phyloP scores from a whole-genome alignment of 768 basidiomycete genomes.

The Lactarius pseudohatsudake region DNA sequence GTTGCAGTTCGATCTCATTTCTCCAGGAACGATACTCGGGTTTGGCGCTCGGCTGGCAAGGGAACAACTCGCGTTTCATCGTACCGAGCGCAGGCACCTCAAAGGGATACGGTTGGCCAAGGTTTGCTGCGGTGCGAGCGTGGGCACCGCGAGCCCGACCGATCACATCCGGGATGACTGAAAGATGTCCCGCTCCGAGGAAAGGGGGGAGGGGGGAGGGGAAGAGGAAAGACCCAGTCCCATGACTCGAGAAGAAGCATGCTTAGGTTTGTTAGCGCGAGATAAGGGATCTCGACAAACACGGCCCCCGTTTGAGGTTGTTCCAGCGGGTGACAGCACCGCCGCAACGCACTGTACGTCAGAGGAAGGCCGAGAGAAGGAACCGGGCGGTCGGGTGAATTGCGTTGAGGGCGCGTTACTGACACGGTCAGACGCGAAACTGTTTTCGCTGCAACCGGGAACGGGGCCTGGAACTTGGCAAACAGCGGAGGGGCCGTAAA shows the following conservation, averaged over 20 bases:
- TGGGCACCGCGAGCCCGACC: conserved; percentile 13
- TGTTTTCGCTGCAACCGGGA: conserved; percentile 2
- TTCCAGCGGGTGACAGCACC: conserved; percentile 22
- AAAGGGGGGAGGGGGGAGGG: background rate
- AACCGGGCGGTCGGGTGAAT: conserved; percentile 7
- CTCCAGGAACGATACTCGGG: conserved; percentile 21
- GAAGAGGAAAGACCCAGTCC: background rate
- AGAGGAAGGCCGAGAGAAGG: conserved; percentile 15
- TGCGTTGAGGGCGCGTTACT: conserved; percentile 21
- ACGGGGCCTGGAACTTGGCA: conserved; percentile 24
- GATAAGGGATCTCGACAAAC: conserved; percentile 19
- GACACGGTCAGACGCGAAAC: conserved; percentile 6
- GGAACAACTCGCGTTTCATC: conserved; percentile 26
- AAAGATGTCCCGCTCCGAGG: conserved; percentile 10
- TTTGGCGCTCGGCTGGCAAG: conserved; percentile 30
- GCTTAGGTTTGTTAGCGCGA: background rate
- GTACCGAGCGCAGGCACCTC: conserved; percentile 9
- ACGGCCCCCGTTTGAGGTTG: conserved; percentile 18
- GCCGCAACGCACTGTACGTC: conserved; percentile 24
- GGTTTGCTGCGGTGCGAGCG: conserved; percentile 16
- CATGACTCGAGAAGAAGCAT: conserved; percentile 12
- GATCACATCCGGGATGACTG: conserved; percentile 18
- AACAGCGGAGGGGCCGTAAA: conserved; percentile 20
- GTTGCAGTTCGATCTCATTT: conserved; percentile 27
- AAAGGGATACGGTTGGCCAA: conserved; percentile 2